Base-by-base conservation (phyloP, 768 basidiomycete species). In the Lactifluus subvellereus region DNA sequence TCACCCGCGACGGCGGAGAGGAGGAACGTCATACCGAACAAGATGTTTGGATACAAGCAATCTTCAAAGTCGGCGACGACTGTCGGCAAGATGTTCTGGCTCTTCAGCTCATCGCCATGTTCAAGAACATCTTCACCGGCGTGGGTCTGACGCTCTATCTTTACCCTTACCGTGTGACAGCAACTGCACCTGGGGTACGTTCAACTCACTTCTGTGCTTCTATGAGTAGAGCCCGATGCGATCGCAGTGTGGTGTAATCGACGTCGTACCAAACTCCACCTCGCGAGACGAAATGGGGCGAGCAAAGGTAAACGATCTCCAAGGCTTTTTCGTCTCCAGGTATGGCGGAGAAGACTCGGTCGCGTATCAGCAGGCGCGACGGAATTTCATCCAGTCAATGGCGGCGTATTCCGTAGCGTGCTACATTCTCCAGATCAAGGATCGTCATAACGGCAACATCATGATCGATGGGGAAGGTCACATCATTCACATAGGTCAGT, bases 1-100 rank as follows among this genome's bases (percentile, higher is more conserved):
- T 92, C 55, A 82, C 87, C 32, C 84, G 78, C 4, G 80, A 84
- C 22, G 83, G 79, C n/a, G 79, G 75, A 14, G 84, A 81, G 5
- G 72, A 78, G 35, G 84, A 86, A 69, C 85, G 75, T 49, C 81
- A 74, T 33, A 78, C 79, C 6, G 67, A 68, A 18, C 68, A 73
- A 50, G 81, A 98, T 65, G 87, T 95, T 51, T 98, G 93, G 95
- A 93, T 96, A 64, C 88, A 93, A 67, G 97, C 97, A 1, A 99
- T 99, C 66, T 99, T 99, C 86, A 99, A 99, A 79, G 97, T 99
- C 61, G 97, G 97, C 59, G 97, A 99, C 72, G 97, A 99, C 72
- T 99, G 97, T 73, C 85, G 97, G 48, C 97, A 99, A 74, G 97
- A 99, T 70, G 88, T 98, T n/a, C 82, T 99, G 50, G 97, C 97